Conservation (phyloP, 108 stramenopile species). For the Cyclotella atomus region DNA sequence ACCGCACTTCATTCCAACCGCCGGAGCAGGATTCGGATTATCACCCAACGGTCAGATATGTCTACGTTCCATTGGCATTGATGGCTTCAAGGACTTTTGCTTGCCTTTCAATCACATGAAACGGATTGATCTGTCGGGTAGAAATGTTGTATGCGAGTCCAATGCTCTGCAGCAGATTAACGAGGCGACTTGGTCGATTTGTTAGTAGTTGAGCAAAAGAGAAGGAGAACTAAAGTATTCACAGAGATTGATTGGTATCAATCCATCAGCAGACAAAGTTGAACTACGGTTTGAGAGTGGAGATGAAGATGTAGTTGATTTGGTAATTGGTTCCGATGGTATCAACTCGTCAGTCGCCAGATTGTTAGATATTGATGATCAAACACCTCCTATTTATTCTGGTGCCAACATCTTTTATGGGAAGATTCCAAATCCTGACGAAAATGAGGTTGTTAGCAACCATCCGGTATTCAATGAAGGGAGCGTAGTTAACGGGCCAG, state of each 20-base stretch:
- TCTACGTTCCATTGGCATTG: conserved; percentile 33
- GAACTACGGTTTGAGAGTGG: conserved; percentile 16
- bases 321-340: conserved; percentile 36
- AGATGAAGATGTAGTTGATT: conserved; percentile 23
- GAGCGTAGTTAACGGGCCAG: conserved; percentile 28
- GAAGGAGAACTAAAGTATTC: conserved; percentile 15
- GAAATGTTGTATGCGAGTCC: not conserved
- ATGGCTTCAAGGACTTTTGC: conserved; percentile 6
- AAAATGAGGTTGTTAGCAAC: not conserved
- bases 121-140: conserved; percentile 11
- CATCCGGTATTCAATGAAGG: conserved; percentile 23
- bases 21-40: conserved; percentile 36
- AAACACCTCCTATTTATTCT: conserved; percentile 22
- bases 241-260: conserved; percentile 10
- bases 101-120: conserved; percentile 24
- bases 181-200: conserved; percentile 23
- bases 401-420: conserved; percentile 41
- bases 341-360: conserved; percentile 23
- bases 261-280: conserved; percentile 10
- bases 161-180: conserved; percentile 5
- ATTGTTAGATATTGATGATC: conserved; percentile 20
- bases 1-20: conserved; percentile 14
- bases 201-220: conserved; percentile 1
- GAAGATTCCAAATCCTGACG: conserved; percentile 19
- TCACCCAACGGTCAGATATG: conserved; percentile 43